These are phyloP conservation scores for Ascochyta rabiei DNA, from an alignment of 2,329 filamentous ascomycete species.

Conservation along the genomic window DNA sequence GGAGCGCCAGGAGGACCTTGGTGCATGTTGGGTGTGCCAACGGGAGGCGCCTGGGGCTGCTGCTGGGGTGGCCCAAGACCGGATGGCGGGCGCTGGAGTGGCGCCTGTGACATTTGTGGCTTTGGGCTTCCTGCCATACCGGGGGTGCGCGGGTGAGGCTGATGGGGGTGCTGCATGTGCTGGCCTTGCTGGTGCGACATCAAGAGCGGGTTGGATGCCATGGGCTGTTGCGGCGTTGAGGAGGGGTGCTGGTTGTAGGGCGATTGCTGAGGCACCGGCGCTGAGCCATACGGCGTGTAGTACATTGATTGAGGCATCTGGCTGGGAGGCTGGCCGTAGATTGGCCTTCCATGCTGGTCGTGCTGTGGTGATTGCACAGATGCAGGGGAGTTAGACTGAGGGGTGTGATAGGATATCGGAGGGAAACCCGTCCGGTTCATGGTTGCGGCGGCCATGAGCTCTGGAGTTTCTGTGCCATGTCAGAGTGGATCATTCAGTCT, in stretches of 20 bases:
- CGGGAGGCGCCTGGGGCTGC: conserved; percentile 49
- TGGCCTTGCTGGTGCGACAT: conserved; percentile 59
- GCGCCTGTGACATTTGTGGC: conserved; percentile 54
- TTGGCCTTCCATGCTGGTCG: conserved; percentile 80
- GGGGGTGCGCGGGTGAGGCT: conserved; percentile 55
- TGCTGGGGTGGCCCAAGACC: conserved; percentile 51
- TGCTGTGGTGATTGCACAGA: conserved; percentile 92
- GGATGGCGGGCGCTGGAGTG: conserved; percentile 64
- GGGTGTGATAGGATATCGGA: conserved; percentile 86
- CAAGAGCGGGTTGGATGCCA: conserved; percentile 55
- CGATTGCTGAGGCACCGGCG: conserved; percentile 60
- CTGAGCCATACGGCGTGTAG: conserved; percentile 60
- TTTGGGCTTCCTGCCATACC: conserved; percentile 68
- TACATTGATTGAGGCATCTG: conserved; percentile 88
- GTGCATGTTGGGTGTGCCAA: conserved; percentile 51
- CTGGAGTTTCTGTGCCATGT: conserved; percentile 75
- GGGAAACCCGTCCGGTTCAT: conserved; percentile 75
- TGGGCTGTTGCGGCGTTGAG: conserved; percentile 62
- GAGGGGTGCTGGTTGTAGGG: conserved; percentile 63
- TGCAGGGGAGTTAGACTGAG: conserved; percentile 92
- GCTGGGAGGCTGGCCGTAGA: conserved; percentile 80
- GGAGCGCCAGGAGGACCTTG: conserved; percentile 42
- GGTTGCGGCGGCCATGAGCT: conserved; percentile 70
- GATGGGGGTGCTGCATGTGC: conserved; percentile 51
- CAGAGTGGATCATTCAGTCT: conserved; percentile 31